Percentiles rank a stretch among this genome's conserved stretches.
These are phyloP conservation scores for Aquilaria agallochum DNA, from an alignment of 441 rosid genomes.

Conservation along the genomic window DNA sequence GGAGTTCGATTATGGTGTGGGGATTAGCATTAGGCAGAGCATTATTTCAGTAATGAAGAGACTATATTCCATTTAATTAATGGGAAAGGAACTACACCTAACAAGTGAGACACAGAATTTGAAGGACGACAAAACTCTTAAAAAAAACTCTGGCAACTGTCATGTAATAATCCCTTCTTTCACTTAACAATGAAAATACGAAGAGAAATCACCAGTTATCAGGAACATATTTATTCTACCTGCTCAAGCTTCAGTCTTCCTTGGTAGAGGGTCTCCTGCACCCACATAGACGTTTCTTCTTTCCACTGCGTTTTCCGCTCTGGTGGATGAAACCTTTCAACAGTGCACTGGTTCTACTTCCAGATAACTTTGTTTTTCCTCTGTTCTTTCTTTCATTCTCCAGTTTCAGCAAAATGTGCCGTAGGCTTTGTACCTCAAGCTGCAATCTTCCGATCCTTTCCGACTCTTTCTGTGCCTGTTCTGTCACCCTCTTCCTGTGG, in stretches of 20 bases:
- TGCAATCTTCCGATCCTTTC: constrained; percentile 76
- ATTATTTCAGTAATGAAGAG: too few species aligned
- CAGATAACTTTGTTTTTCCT: constrained; percentile 33
- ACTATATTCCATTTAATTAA: too few species aligned
- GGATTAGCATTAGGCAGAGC: too few species aligned
- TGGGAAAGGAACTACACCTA: too few species aligned
- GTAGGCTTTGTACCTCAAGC: constrained; percentile 75
- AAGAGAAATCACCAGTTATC: too few species aligned
- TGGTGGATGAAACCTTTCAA: constrained; percentile 68
- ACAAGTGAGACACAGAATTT: too few species aligned
- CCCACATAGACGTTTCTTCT: constrained; percentile 72
- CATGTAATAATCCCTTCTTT: too few species aligned
- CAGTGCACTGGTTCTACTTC: constrained; percentile 36
- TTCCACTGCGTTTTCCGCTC: constrained; percentile 50
- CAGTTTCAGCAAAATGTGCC: constrained; percentile 54
- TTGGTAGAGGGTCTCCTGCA: constrained; percentile 38
- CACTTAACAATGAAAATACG: too few species aligned
- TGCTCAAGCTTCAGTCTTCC: constrained; percentile 21
- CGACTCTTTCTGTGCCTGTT: constrained; percentile 51
- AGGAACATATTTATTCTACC: constrained; percentile 7
- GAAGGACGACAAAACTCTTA: too few species aligned
- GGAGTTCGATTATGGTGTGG: too few species aligned
- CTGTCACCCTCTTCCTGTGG: constrained; percentile 42
- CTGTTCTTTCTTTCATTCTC: constrained; percentile 64
- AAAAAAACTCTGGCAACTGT: too few species aligned